Conservation (phyloP, 176 grass and related monocot genomes). For the Secale cereale region DNA sequence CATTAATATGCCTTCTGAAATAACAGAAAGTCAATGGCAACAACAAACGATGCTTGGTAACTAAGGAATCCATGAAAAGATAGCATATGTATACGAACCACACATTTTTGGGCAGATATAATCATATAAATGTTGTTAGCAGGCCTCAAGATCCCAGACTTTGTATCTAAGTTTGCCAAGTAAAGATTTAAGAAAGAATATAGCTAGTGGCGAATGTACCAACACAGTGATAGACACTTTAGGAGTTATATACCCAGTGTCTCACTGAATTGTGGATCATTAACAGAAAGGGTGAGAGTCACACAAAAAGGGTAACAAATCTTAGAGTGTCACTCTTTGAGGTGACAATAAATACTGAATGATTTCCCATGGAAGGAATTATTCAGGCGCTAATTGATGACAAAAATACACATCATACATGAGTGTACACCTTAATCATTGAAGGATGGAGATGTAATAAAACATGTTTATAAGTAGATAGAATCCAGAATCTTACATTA, state of each 20-base stretch:
- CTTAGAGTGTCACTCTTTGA: background rate
- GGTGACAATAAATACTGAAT: background rate
- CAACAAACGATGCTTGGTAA: background rate
- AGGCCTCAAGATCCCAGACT: background rate
- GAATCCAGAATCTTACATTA: conserved; percentile 47
- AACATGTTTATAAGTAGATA: background rate
- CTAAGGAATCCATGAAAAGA: background rate
- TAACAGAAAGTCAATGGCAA: background rate
- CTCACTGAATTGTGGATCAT: background rate
- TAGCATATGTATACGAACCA: background rate
- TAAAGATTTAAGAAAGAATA: background rate
- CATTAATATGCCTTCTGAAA: background rate
- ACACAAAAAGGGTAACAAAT: background rate
- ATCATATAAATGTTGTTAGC: background rate
- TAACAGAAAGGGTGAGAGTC: background rate
- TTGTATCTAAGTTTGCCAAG: background rate
- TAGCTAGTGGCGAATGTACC: background rate
- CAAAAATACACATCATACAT: background rate
- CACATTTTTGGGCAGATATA: too few species aligned
- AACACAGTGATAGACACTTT: background rate
- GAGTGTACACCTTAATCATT: background rate
- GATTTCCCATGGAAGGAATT: background rate
- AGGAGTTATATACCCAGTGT: background rate
- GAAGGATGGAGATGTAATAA: background rate
- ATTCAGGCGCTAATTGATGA: background rate